These are phyloP conservation scores for Podaxis mareebaensis DNA, from an alignment of 768 basidiomycete genomes.

Conservation along the genomic window DNA sequence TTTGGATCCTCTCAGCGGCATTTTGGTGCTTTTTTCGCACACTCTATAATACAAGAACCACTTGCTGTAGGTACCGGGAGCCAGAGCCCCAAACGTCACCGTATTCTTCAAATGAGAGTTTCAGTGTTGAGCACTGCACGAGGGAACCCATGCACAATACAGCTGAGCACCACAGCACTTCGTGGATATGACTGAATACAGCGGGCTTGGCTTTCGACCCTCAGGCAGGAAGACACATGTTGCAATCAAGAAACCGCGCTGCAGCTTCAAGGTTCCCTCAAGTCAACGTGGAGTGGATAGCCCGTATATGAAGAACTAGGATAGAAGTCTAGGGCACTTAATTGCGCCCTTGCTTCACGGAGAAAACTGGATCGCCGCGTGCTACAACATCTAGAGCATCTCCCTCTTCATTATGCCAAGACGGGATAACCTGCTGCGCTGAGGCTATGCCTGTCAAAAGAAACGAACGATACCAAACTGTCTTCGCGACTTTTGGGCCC, in stretches of 20 bases:
- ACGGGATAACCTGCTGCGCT: neutral
- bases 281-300: neutral
- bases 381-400: neutral
- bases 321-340: no score
- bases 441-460: conserved; percentile 6
- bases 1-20: neutral
- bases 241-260: neutral
- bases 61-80: neutral
- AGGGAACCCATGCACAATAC: neutral
- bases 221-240: neutral
- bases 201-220: neutral
- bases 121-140: neutral
- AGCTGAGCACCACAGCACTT: neutral
- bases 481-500: neutral
- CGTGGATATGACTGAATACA: neutral
- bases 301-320: no score
- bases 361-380: neutral
- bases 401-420: neutral
- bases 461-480: neutral
- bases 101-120: neutral
- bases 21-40: neutral
- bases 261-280: neutral
- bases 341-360: no score
- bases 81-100: neutral
- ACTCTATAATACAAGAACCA: neutral